Evolutionary conservation across 164 flowering plant species (phyloP).

Genomic region (Pachysandra terminalis): DNA sequence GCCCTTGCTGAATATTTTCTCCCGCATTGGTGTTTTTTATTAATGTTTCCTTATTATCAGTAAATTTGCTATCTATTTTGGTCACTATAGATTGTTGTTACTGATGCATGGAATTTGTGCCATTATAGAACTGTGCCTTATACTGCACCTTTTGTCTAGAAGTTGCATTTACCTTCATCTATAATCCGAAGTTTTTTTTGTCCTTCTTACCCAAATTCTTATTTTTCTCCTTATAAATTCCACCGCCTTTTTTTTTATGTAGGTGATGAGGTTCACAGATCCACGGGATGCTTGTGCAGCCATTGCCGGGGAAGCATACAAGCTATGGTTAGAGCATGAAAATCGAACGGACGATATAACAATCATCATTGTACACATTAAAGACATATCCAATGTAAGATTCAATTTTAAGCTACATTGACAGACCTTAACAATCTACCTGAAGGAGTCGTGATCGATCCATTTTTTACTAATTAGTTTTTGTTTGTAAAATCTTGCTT

Average conservation of each 20-base stretch:
- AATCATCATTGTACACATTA: conserved; percentile 84
- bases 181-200: too few relatives aligned
- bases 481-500: conserved; percentile 6
- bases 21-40: too few relatives aligned
- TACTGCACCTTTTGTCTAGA: too few relatives aligned
- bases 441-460: background rate
- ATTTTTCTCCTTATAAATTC: background rate
- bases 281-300: conserved; percentile 90
- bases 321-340: conserved; percentile 90
- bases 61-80: too few relatives aligned
- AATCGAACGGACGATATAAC: conserved; percentile 98
- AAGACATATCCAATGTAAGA: conserved; percentile 60
- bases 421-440: background rate
- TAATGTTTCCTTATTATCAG: too few relatives aligned
- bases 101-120: background rate
- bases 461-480: too few relatives aligned
- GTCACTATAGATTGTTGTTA: background rate
- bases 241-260: conserved; percentile 13
- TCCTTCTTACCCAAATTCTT: background rate
- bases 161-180: too few relatives aligned
- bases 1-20: too few relatives aligned
- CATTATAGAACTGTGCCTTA: too few relatives aligned
- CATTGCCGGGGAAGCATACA: conserved; percentile 86
- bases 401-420: background rate
- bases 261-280: conserved; percentile 71